phyloP scores from a whole-genome alignment of 306 rosid species.

The Carpinus fangiana region DNA sequence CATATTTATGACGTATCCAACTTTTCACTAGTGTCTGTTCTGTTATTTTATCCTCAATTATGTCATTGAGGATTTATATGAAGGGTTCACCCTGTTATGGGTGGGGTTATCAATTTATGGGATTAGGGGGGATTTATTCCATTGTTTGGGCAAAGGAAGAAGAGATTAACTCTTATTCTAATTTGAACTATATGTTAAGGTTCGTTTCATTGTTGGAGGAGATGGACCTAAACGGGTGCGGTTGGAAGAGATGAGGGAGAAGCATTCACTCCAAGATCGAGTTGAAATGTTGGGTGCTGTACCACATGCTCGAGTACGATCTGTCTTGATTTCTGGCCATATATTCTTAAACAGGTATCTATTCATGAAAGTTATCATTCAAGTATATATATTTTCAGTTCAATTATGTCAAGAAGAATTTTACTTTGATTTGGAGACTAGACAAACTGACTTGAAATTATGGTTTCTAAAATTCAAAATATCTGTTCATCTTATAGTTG shows the following conservation, averaged over 20 bases:
- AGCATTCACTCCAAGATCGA: constrained; percentile 89
- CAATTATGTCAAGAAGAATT: not conserved
- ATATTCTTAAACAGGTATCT: constrained; percentile 85
- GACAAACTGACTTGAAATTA: not conserved
- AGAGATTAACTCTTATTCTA: not conserved
- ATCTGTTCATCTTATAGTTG: not conserved
- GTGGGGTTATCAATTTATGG: not conserved
- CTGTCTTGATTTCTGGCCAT: constrained; percentile 78
- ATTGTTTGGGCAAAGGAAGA: not conserved
- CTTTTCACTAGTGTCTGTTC: not conserved
- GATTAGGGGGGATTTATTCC: not conserved
- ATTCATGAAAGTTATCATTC: not conserved
- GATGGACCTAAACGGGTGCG: constrained; percentile 95
- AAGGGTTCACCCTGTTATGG: not conserved
- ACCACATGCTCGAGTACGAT: constrained; percentile 75
- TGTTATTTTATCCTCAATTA: not conserved
- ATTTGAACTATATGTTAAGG: constrained; percentile 48
- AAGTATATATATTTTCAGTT: not conserved
- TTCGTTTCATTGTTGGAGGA: constrained; percentile 85
- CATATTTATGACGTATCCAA: not conserved
- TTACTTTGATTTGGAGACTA: not conserved
- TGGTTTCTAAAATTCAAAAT: not conserved
- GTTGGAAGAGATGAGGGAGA: constrained; percentile 96
- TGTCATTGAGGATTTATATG: not conserved
- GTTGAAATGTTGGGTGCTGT: constrained; percentile 95